These are phyloP conservation scores for Starmerella cellae DNA, from an alignment of 805 yeast genomes.

Conservation along the genomic window DNA sequence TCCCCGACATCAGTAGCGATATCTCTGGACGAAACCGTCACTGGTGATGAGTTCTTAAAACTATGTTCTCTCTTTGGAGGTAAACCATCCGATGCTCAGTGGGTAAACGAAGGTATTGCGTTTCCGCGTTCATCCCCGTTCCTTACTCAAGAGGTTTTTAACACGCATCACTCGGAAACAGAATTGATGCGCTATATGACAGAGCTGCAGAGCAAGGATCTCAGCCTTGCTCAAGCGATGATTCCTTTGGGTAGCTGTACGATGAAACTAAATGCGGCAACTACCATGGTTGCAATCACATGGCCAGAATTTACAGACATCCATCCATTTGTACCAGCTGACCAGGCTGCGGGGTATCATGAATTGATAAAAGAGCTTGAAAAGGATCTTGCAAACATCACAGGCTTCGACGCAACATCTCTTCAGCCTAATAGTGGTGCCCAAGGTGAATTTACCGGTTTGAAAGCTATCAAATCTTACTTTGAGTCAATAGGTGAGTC, in stretches of 20 bases:
- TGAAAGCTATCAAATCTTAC: slow-evolving; percentile 71
- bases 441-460: slow-evolving; percentile 94
- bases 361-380: slow-evolving; percentile 67
- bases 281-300: slow-evolving; percentile 84
- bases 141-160: slow-evolving; percentile 65
- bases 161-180: slow-evolving; percentile 83
- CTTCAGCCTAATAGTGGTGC: slow-evolving; percentile 97
- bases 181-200: slow-evolving; percentile 86
- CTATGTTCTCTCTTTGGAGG: slow-evolving; percentile 52
- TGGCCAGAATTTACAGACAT: slow-evolving; percentile 84
- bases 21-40: slow-evolving; percentile 84
- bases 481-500: slow-evolving; percentile 56
- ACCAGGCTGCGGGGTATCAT: slow-evolving; percentile 80
- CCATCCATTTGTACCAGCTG: slow-evolving; percentile 85
- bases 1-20: slow-evolving; percentile 50
- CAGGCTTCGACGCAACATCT: slow-evolving; percentile 85
- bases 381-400: slow-evolving; percentile 73
- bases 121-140: slow-evolving; percentile 25
- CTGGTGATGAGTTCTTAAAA: slow-evolving; percentile 43
- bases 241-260: slow-evolving; percentile 96
- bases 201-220: slow-evolving; percentile 69
- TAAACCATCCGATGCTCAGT: slow-evolving; percentile 19
- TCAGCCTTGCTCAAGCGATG: slow-evolving; percentile 92
- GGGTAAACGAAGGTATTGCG: slow-evolving; percentile 26
- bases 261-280: slow-evolving; percentile 92